Conservation (phyloP, 2,329 filamentous ascomycete genomes). For the Talaromyces rugulosus region DNA sequence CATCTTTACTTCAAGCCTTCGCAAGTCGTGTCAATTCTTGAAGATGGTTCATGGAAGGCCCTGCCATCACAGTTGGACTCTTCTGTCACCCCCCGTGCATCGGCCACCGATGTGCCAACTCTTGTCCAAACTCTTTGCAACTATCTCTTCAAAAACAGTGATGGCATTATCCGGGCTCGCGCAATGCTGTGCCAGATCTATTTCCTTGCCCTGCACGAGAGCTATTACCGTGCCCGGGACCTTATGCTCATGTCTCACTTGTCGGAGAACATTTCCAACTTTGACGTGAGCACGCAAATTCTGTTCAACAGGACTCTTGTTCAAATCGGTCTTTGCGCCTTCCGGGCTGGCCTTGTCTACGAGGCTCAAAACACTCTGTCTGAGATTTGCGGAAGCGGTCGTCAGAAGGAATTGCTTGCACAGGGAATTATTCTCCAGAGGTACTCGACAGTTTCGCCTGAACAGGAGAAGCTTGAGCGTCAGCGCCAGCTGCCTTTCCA, state of each 20-base stretch:
- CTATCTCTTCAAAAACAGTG: conserved; percentile 90
- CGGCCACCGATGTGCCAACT: conserved; percentile 61
- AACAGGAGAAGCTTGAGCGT: conserved; percentile 95
- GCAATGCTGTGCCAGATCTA: conserved; percentile 99
- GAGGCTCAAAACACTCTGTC: conserved; percentile 96
- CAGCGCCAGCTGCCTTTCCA: conserved; percentile 98
- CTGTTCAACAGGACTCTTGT: conserved; percentile 98
- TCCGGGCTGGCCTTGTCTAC: conserved; percentile 94
- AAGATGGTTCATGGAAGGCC: conserved; percentile 88
- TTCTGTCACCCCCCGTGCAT: conserved; percentile 68
- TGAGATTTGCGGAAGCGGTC: conserved; percentile 94
- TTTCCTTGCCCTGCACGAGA: conserved; percentile 93
- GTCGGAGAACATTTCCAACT: conserved; percentile 93
- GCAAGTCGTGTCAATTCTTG: conserved; percentile 86
- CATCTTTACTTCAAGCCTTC: conserved; percentile 99
- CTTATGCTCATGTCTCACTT: conserved; percentile 99
- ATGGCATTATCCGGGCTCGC: conserved; percentile 91
- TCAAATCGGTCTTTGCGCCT: conserved; percentile 95
- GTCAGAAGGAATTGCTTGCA: conserved; percentile 95
- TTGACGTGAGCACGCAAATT: conserved; percentile 95
- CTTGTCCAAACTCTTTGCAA: conserved; percentile 87
- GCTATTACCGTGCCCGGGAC: conserved; percentile 96
- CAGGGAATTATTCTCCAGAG: conserved; percentile 98
- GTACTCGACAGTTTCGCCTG: conserved; percentile 91
- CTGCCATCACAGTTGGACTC: conserved; percentile 70